Evolutionary conservation across 768 basidiomycete genomes (phyloP).

Genomic region (Lentinula detonsa): DNA sequence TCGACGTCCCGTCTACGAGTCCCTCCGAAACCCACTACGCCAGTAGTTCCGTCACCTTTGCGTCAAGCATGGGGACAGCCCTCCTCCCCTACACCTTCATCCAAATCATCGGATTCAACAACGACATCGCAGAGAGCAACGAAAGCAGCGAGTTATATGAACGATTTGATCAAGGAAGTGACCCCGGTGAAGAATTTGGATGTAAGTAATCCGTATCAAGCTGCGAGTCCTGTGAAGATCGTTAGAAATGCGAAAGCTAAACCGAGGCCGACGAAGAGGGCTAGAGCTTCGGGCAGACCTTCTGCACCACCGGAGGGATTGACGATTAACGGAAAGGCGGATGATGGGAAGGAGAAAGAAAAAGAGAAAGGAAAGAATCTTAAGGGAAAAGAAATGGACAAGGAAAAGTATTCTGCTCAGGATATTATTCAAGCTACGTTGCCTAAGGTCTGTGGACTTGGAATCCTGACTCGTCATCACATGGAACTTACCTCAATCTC

Average conservation of each 20-base stretch:
- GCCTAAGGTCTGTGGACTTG: slow-evolving; percentile 47
- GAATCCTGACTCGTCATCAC: background rate
- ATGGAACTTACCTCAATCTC: background rate
- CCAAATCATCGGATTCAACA: slow-evolving; percentile 18
- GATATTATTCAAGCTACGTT: slow-evolving; percentile 74
- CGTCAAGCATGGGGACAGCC: slow-evolving; percentile 61
- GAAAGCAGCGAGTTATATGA: slow-evolving; percentile 63
- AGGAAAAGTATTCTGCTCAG: slow-evolving; percentile 43
- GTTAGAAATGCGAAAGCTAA: slow-evolving; percentile 30
- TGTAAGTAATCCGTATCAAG: slow-evolving; percentile 75
- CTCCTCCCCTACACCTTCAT: slow-evolving; percentile 30
- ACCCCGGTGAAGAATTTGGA: slow-evolving; percentile 61
- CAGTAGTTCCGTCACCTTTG: slow-evolving; percentile 67
- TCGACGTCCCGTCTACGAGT: slow-evolving; percentile 30
- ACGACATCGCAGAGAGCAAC: slow-evolving; percentile 41
- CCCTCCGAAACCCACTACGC: slow-evolving; percentile 48
- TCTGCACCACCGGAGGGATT: slow-evolving; percentile 13
- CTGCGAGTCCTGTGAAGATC: slow-evolving; percentile 55
- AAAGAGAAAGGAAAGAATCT: slow-evolving; percentile 20
- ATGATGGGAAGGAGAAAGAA: slow-evolving; percentile 8
- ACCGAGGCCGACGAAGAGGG: slow-evolving; percentile 32
- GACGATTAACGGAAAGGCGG: background rate
- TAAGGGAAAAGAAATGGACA: slow-evolving; percentile 15
- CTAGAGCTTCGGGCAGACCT: slow-evolving; percentile 36
- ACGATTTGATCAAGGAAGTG: slow-evolving; percentile 64